These are phyloP conservation scores for Mycena floridula DNA, from an alignment of 768 basidiomycete species.

Conservation along the genomic window DNA sequence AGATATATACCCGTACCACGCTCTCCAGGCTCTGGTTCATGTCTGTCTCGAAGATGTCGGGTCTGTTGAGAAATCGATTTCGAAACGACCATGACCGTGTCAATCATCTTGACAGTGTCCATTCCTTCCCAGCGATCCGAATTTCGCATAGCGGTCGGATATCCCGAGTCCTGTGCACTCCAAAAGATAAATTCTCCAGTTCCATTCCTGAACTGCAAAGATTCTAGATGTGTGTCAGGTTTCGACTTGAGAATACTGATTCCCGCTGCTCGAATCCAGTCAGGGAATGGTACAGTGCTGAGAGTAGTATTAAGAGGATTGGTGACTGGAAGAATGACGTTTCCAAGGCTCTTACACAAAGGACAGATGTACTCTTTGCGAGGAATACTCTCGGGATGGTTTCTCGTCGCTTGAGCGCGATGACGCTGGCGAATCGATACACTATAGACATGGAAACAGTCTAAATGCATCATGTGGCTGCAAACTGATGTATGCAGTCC, in stretches of 20 bases:
- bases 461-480: constrained; percentile 95
- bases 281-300: constrained; percentile 63
- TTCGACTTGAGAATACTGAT: constrained; percentile 85
- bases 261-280: constrained; percentile 87
- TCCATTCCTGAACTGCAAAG: constrained; percentile 69
- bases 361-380: constrained; percentile 96
- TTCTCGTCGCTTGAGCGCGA: constrained; percentile 80
- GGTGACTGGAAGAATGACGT: constrained; percentile 83
- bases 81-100: constrained; percentile 74
- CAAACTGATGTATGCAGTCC: constrained; percentile 86
- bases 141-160: constrained; percentile 47
- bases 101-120: constrained; percentile 76
- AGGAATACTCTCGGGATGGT: constrained; percentile 92
- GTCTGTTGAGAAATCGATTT: constrained; percentile 82
- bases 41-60: constrained; percentile 71
- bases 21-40: constrained; percentile 65
- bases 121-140: constrained; percentile 45
- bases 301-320: constrained; percentile 41
- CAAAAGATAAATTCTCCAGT: constrained; percentile 89
- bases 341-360: constrained; percentile 93
- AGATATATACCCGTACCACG: constrained; percentile 85
- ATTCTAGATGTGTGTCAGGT: constrained; percentile 66
- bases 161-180: constrained; percentile 76
- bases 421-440: constrained; percentile 83
- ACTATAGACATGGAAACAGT: constrained; percentile 90